Conservation (phyloP, 2,329 filamentous ascomycete genomes). For the Mycocentrospora acerina region DNA sequence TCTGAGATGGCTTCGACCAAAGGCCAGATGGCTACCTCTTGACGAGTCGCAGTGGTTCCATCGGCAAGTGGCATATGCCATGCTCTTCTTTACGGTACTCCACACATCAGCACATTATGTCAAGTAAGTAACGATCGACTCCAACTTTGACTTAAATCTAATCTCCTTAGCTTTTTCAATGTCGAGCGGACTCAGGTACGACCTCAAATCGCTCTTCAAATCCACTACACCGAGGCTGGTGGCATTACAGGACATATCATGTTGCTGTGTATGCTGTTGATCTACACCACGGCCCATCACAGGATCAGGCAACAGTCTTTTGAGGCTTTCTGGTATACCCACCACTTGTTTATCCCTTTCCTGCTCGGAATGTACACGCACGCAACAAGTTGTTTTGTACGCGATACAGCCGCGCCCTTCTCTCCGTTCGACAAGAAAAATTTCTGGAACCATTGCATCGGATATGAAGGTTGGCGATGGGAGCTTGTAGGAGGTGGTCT, state of each 20-base stretch:
- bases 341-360: slow-evolving; percentile 98
- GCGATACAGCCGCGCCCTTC: slow-evolving; percentile 69
- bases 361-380: slow-evolving; percentile 93
- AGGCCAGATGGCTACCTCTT: slow-evolving; percentile 84
- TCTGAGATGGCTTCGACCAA: slow-evolving; percentile 80
- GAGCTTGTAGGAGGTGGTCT: slow-evolving; percentile 83
- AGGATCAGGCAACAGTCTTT: slow-evolving; percentile 96
- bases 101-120: slow-evolving; percentile 87
- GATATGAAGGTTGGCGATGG: slow-evolving; percentile 97
- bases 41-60: slow-evolving; percentile 98
- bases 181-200: slow-evolving; percentile 84
- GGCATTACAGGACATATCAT: slow-evolving; percentile 96
- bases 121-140: slow-evolving; percentile 63
- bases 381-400: slow-evolving; percentile 93
- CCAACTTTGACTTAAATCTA: slow-evolving; percentile 3
- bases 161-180: slow-evolving; percentile 77
- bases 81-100: slow-evolving; percentile 77
- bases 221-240: slow-evolving; percentile 86
- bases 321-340: slow-evolving; percentile 99
- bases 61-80: slow-evolving; percentile 85
- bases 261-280: slow-evolving; percentile 98
- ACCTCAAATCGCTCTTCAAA: slow-evolving; percentile 77
- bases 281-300: slow-evolving; percentile 93
- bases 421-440: slow-evolving; percentile 80
- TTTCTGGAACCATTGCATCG: slow-evolving; percentile 92